Base-by-base conservation (phyloP, 1,284 basidiomycete genomes). In the Puccinia hordei region DNA sequence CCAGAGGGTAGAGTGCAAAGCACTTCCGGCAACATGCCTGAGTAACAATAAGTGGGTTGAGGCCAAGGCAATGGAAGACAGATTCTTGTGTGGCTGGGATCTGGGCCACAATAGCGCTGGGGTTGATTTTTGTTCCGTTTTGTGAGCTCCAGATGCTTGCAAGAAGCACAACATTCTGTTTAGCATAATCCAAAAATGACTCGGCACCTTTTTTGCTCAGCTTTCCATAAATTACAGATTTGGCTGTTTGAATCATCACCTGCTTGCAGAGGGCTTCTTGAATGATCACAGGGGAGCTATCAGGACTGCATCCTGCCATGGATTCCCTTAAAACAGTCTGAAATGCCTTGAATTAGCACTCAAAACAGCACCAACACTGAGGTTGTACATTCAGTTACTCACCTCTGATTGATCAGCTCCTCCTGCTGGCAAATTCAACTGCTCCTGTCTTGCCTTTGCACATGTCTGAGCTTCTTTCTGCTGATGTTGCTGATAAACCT, bases 31-130 rank as follows among this genome's bases (percentile, higher is more conserved):
- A 68, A 35, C 66, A 68, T 27, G 27, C 3, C n/a, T 44, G 41
- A 51, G 5, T 27, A 19, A 35, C 49, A 24, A 68, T 3, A 38
- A 27, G 8, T 1, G 66, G 66, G 13, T 46, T 9, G 49, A 66
- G n/a, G 41, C 66, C 66, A 44, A 68, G 66, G 13, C 27, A 35
- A 30, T 68, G 44, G 19, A 68, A 68, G 19, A 49, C 41, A 27
- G 66, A 38, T 10, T 49, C 41, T 2, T n/a, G 2, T n/a, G 41
- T 68, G 6, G 15, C 3, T 17, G 66, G 44, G 13, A 68, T 68
- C 41, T 46, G 22, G 0, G 2, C 2, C 1, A 68, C 66, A 49
- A 68, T 68, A 1, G 12, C 4, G 12, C n/a, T 49, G 0, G 41
- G 41, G 19, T 68, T n/a, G 9, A 49, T 44, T 4, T 1, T 68